Evolutionary conservation across 495 filamentous ascomycete genomes (phyloP).

Genomic region (Pseudomonodictys pantanalensis): DNA sequence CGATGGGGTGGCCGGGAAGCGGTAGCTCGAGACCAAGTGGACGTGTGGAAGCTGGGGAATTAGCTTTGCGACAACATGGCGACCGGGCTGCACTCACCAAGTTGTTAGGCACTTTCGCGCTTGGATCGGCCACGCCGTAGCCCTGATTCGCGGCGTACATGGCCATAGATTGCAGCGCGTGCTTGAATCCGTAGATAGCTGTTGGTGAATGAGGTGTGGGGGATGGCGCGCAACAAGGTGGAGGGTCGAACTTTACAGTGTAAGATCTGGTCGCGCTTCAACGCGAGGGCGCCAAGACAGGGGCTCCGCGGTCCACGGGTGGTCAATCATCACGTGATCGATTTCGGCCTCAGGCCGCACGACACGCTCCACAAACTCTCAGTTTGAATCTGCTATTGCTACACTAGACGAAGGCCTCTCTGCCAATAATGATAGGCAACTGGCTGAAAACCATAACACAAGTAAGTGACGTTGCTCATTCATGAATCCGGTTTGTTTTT

Average conservation of each 20-base stretch:
- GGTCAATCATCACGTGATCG: no score
- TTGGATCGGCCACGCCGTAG: constrained; percentile 13
- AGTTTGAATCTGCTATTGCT: no score
- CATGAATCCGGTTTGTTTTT: no score
- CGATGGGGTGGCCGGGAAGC: constrained; percentile 64
- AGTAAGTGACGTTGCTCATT: no score
- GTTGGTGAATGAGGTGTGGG: neutral
- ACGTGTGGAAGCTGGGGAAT: constrained; percentile 71
- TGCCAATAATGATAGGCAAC: no score
- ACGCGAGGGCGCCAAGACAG: neutral
- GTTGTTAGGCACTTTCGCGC: constrained; percentile 4
- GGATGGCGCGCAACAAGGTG: neutral
- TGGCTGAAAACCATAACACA: no score
- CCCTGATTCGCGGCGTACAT: constrained; percentile 7
- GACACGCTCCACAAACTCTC: no score
- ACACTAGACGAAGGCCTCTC: no score
- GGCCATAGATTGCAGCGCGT: neutral
- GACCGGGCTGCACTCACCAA: neutral
- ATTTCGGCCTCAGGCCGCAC: no score
- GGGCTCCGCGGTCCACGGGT: no score
- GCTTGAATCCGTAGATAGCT: neutral
- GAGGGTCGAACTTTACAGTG: neutral
- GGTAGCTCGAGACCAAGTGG: constrained; percentile 74
- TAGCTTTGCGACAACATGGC: constrained; percentile 12
- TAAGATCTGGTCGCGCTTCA: constrained; percentile 10